Percentiles rank a stretch among this genome's conserved stretches.
These are phyloP conservation scores for Ceratocystis variospora DNA, from an alignment of 2,329 filamentous ascomycete genomes.

Conservation along the genomic window DNA sequence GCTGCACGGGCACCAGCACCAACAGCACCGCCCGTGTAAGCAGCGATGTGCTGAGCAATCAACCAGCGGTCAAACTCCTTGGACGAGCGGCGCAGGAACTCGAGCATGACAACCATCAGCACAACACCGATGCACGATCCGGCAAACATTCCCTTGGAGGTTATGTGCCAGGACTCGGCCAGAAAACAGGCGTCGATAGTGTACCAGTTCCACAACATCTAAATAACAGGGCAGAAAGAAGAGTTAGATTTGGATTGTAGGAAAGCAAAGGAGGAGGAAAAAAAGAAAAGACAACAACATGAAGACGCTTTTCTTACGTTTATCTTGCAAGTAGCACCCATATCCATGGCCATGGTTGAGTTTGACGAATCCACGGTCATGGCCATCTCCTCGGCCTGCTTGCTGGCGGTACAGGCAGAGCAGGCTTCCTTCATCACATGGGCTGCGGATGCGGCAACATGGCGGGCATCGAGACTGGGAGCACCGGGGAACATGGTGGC, in stretches of 20 bases:
- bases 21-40: constrained; percentile 21
- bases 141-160: constrained; percentile 56
- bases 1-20: constrained; percentile 19
- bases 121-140: constrained; percentile 68
- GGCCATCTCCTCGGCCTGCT: not conserved
- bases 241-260: constrained; percentile 33
- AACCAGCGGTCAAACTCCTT: constrained; percentile 62
- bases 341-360: constrained; percentile 20
- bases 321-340: constrained; percentile 15
- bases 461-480: not conserved
- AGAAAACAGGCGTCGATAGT: constrained; percentile 63
- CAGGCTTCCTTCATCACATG: constrained; percentile 5
- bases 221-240: constrained; percentile 21
- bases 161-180: constrained; percentile 54
- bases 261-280: not conserved
- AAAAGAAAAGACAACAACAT: not conserved
- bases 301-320: not conserved
- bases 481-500: not conserved
- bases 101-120: constrained; percentile 57
- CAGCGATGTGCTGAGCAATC: constrained; percentile 33
- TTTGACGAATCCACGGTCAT: constrained; percentile 11
- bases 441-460: not conserved
- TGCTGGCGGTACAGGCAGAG: constrained; percentile 1
- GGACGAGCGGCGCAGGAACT: constrained; percentile 53
- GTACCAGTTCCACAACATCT: constrained; percentile 76